These are phyloP conservation scores for Myrmaecium sp. DNA, from an alignment of 2,329 filamentous ascomycete species.

Conservation along the genomic window DNA sequence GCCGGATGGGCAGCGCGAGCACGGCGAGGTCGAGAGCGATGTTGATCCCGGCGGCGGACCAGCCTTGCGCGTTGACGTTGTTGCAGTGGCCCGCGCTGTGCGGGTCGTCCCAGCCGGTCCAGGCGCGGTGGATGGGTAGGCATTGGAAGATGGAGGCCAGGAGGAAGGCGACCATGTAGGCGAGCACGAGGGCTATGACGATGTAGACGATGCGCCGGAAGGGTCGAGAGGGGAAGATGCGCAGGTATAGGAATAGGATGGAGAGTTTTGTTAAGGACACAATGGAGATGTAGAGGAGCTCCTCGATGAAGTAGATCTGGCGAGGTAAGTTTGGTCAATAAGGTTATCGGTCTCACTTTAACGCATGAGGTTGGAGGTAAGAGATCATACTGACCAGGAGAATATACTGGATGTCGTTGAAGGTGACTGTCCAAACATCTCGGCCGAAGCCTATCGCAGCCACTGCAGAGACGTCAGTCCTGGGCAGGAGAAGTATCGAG, in stretches of 20 bases:
- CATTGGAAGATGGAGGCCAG: conserved; percentile 9
- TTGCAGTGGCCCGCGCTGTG: conserved; percentile 13
- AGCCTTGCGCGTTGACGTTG: conserved; percentile 16
- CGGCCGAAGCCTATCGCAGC: conserved; percentile 28
- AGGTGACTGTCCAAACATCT: conserved; percentile 33
- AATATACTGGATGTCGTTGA: conserved; percentile 28
- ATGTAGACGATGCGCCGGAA: conserved; percentile 12
- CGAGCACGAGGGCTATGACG: conserved; percentile 11
- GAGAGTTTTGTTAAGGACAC: conserved; percentile 18
- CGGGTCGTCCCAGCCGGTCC: conserved; percentile 12
- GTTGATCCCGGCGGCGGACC: conserved; percentile 15
- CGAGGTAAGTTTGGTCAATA: not conserved
- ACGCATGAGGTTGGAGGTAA: too few species aligned
- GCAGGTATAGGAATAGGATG: conserved; percentile 17
- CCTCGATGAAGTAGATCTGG: conserved; percentile 10
- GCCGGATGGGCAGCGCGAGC: conserved; percentile 16
- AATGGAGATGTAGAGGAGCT: conserved; percentile 20
- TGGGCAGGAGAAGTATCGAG: conserved; percentile 4
- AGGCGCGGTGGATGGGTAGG: conserved; percentile 8
- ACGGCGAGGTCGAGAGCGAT: conserved; percentile 13
- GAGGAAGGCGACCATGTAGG: conserved; percentile 9
- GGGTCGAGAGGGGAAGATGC: conserved; percentile 14
- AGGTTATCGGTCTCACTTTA: too few species aligned
- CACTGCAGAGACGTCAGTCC: conserved; percentile 5
- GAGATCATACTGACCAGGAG: conserved; percentile 11